Base-by-base conservation (phyloP, 768 basidiomycete genomes). In the Lentinula sp. region DNA sequence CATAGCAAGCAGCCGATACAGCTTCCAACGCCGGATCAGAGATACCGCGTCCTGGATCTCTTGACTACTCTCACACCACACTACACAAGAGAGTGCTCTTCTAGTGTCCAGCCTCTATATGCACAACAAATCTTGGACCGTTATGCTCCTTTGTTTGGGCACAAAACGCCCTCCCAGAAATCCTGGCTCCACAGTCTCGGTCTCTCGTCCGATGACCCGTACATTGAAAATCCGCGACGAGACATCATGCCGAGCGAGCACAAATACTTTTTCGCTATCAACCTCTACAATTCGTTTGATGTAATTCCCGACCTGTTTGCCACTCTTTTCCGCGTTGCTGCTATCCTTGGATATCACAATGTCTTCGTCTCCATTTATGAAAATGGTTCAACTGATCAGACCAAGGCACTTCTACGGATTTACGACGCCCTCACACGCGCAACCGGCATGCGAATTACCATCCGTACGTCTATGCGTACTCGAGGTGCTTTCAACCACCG, bases 231-330 rank as follows among this genome's bases (percentile, higher is more conserved):
- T 66, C 70, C 73, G 51, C 72, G 78, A 34, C 68, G 74, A 16
- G 74, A 74, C 53, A 65, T 77, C 31, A 66, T 78, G 31, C 70
- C 80, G 10, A 80, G 79, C 68, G 84, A 89, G 65, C 97, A 99
- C 84, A 98, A 99, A 72, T 99, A 98, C 73, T 98, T 93, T 76
- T 97, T 99, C 74, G 96, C 94, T 62, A 98, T 99, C 82, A 99
- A 99, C 75, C 80, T 98, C 62, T 98, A 98, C 82, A 99, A 99
- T 80, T 98, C 95, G 11, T 99, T 98, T 84, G 95, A 97, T 75
- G 78, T 98, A 71, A 95, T 98, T 65, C 95, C 97, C 16, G 97
- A 99, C 75, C 83, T 98, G 39, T 98, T 98, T 72, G 88, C 94
- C 35, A 95, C 95, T 21, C 88, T 99, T 66, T 99, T 99, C 80